These are phyloP conservation scores for Lactarius pseudohatsudake DNA, from an alignment of 768 basidiomycete genomes.

Conservation along the genomic window DNA sequence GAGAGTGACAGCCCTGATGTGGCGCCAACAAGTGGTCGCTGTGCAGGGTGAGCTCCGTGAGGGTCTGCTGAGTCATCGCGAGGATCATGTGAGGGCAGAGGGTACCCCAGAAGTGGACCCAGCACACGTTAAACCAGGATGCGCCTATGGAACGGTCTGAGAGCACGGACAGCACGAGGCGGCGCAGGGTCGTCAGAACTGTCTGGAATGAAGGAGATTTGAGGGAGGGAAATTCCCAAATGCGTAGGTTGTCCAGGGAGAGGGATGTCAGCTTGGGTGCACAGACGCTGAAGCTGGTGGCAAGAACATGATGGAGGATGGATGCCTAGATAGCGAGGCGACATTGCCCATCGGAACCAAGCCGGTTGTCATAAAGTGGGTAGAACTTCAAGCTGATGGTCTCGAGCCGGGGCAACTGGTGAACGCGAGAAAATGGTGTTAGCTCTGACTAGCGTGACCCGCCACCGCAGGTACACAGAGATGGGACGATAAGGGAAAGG, in stretches of 20 bases:
- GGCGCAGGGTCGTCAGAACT: neutral
- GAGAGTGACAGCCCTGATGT: neutral
- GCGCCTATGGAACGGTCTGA: neutral
- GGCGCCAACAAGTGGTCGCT: neutral
- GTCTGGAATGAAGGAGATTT: neutral
- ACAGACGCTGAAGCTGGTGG: neutral
- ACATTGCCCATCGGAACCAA: neutral
- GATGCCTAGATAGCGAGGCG: neutral
- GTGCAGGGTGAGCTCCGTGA: conserved; percentile 6
- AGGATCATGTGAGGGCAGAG: neutral
- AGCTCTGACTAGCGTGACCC: neutral
- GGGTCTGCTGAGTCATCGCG: neutral
- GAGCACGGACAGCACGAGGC: neutral
- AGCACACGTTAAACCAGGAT: neutral
- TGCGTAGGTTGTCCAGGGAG: neutral
- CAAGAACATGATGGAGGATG: neutral
- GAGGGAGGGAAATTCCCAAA: neutral
- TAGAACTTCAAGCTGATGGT: neutral
- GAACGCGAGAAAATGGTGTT: neutral
- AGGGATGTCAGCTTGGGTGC: conserved; percentile 1
- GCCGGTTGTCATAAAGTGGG: neutral
- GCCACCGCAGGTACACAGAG: neutral
- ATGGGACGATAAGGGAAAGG: neutral
- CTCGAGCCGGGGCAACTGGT: neutral
- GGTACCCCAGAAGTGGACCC: neutral